phyloP scores from a whole-genome alignment of 192 early-diverging fungal species.

The Podila epicladia region DNA sequence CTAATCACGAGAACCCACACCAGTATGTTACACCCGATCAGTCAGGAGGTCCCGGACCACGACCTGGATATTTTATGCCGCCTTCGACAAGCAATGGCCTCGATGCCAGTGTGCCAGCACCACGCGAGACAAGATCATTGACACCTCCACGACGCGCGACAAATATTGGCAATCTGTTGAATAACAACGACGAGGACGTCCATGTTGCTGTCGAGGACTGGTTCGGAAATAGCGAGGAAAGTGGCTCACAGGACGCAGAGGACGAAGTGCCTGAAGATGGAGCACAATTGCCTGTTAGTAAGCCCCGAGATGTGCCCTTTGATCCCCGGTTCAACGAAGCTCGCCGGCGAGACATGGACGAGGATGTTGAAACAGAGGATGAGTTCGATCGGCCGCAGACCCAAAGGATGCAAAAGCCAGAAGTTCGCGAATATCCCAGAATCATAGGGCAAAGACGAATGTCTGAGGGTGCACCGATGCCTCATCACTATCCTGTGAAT shows the following conservation, averaged over 20 bases:
- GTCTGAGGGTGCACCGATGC: constrained; percentile 6
- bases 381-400: constrained; percentile 20
- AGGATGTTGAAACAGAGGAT: constrained; percentile 30
- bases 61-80: constrained; percentile 20
- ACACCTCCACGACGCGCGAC: constrained; percentile 40
- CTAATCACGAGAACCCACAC: not conserved
- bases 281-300: too few relatives aligned
- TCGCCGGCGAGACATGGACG: constrained; percentile 1
- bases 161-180: constrained; percentile 47
- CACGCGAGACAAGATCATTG: constrained; percentile 1
- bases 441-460: constrained; percentile 6
- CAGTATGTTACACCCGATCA: not conserved
- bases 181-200: constrained; percentile 47
- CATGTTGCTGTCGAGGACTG: constrained; percentile 45
- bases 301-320: not conserved
- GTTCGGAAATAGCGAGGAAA: constrained; percentile 34
- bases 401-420: not conserved
- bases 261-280: constrained; percentile 6
- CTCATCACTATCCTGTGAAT: constrained; percentile 5
- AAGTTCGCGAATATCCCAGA: not conserved
- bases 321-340: not conserved
- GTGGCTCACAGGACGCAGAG: constrained; percentile 1
- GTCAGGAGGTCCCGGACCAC: constrained; percentile 9
- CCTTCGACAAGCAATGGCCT: not conserved
- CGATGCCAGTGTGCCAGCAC: not conserved